Base-by-base conservation (phyloP, 1,139 yeast genomes). In the Meyerozyma smithsonii region DNA sequence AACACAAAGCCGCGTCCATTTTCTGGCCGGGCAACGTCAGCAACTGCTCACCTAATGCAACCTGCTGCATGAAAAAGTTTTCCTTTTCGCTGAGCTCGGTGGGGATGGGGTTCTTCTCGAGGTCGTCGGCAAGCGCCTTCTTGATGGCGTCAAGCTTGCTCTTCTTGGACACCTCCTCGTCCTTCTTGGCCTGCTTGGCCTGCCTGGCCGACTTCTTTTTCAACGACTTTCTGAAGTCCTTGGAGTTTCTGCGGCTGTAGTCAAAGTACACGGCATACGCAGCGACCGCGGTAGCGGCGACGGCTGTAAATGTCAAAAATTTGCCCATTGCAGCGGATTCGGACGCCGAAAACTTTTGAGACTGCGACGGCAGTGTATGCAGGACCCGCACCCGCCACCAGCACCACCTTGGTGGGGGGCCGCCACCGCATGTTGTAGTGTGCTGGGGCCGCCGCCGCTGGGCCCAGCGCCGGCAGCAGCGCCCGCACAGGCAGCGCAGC, bases 241-340 rank as follows among this genome's bases (percentile, higher is more conserved):
- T 64, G 42, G 85, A 80, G 63, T 74, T 74, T 71, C 97, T 86
- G 68, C 98, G 87, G 66, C 76, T 77, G 72, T 89, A 86, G 66
- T 92, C 98, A 57, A 92, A 92, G 70, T 87, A 92, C 36, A 80
- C 70, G 43, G 94, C 88, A 64, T 92, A 92, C 14, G 89, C 90
- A 39, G 82, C 69, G 43, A 68, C 49, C 17, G 81, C 75, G 38
- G 83, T 73, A 30, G 80, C 72, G 28, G 74, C 76, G 34, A 80
- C 66, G 34, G 79, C 69, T 26, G 80, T 69, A 43, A 79, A 59
- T 32, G 79, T 58, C 28, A 77, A 62, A n/a, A 65, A 55, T 51
- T 56, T 69, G 52, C 63, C 63, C 74, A 69, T 70, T 20, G 32
- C 34, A 38, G 36, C 10, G 21, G 16, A 30, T 10, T 18, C 6